Evolutionary conservation across 169 alveolate genomes (phyloP).

Genomic region (Plasmodium knowlesi): DNA sequence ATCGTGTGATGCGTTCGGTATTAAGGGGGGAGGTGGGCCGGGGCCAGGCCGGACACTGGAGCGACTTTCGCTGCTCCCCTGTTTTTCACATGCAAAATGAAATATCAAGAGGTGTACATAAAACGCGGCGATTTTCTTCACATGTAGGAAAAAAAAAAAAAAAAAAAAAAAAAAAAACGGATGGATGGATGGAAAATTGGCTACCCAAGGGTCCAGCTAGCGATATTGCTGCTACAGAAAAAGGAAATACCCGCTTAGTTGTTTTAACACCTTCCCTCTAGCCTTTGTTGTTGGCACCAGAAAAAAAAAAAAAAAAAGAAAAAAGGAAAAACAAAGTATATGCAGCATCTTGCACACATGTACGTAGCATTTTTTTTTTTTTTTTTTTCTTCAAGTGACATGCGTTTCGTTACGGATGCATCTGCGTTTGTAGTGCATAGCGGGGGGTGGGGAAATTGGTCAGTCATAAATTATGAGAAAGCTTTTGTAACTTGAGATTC

Average conservation of each 20-base stretch:
- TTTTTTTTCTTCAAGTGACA: not conserved
- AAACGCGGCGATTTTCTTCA: not conserved
- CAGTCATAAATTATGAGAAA: not conserved
- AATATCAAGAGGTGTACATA: not conserved
- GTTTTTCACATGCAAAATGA: not conserved
- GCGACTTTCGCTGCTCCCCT: conserved; percentile 1
- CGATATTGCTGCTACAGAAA: not conserved
- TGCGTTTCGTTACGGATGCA: not conserved
- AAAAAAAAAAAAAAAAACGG: not conserved
- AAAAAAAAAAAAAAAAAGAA: no score
- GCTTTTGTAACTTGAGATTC: not conserved
- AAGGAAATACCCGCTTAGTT: not conserved
- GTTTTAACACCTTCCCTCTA: not conserved
- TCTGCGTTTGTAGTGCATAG: not conserved
- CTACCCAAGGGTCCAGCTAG: not conserved
- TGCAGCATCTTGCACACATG: not conserved
- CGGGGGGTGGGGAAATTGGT: not conserved
- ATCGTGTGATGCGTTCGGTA: not conserved
- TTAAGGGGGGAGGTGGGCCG: not conserved
- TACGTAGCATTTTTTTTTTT: not conserved
- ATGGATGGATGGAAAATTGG: not conserved
- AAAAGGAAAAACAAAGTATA: no score
- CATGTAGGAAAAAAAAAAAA: not conserved
- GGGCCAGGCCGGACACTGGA: not conserved
- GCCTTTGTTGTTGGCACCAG: not conserved